Evolutionary conservation across 768 basidiomycete genomes (phyloP).

Genomic region (Pholiota conissans): DNA sequence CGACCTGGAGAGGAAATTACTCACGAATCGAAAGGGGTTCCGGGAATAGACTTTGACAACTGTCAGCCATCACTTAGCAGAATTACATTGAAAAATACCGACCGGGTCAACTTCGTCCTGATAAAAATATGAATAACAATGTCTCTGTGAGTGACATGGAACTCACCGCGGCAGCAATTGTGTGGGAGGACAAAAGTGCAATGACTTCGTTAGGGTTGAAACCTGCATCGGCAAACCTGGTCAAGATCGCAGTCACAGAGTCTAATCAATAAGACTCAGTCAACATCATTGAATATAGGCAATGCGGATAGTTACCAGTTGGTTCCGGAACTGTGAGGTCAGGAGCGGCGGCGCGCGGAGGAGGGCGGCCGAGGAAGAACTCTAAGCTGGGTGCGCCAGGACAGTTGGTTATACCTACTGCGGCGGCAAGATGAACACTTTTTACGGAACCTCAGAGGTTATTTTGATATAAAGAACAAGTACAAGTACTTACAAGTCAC

Average conservation of each 20-base stretch:
- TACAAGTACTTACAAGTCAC: conserved; percentile 20
- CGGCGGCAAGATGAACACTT: conserved; percentile 24
- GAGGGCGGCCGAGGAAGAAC: conserved; percentile 29
- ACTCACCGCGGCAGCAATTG: conserved; percentile 24
- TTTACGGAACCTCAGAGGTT: not conserved
- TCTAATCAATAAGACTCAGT: conserved; percentile 8
- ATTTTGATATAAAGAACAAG: no score
- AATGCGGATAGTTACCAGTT: conserved; percentile 8
- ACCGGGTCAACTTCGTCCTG: conserved; percentile 25
- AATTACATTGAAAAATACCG: not conserved
- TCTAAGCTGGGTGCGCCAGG: conserved; percentile 33
- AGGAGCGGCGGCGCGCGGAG: conserved; percentile 19
- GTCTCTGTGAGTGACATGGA: not conserved
- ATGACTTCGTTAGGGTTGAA: conserved; percentile 25
- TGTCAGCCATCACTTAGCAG: not conserved
- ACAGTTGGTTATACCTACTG: conserved; percentile 32
- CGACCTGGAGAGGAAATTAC: not conserved
- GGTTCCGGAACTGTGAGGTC: conserved; percentile 23
- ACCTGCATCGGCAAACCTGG: conserved; percentile 27
- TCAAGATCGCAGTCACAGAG: conserved; percentile 23
- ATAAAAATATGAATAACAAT: not conserved
- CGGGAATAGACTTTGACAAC: conserved; percentile 15
- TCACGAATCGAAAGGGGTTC: conserved; percentile 36
- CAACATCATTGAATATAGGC: not conserved
- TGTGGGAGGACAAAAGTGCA: conserved; percentile 24